Base-by-base conservation (phyloP, 495 filamentous ascomycete genomes). In the Sabuloglossum arenarium region DNA sequence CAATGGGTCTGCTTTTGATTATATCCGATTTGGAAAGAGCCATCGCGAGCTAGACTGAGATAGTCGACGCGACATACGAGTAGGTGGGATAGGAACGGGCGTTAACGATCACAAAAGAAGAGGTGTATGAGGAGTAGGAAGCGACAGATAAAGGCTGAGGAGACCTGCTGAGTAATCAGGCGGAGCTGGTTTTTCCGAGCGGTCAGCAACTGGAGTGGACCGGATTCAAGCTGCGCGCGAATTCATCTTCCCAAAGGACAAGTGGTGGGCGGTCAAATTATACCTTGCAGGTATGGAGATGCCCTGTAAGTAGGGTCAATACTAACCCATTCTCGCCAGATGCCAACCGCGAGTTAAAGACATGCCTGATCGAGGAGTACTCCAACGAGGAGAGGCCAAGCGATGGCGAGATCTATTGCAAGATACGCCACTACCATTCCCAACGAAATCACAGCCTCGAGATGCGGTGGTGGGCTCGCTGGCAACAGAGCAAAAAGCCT, bases 371-470 rank as follows among this genome's bases (percentile, higher is more conserved):
- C 24, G 62, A 71, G 31, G 63, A 71, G 56, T 72, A 70, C 56
- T 55, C 61, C 1, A 70, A 70, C 42, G 59, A 71, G 58, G 61
- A 62, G 49, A 47, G 56, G 34, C 66, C 61, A 4, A 62, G 24
- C n/a, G 63, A 70, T 55, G 61, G 68, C 14, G 65, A 72, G 39
- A 66, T 73, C 24, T 73, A 70, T 56, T 55, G 62, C 10, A 71
- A 72, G 59, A 63, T 70, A 28, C 64, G 65, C 2, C 58, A 70
- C 58, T 71, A 71, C 55, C 25, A 67, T 42, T 32, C 52, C 30
- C 55, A 54, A 58, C 12, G 24, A 21, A 54, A 58, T 59, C 34
- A 39, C 34, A 10, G 34, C 34, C 14, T 16, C 14, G 30, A 32
- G 30, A 39, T 39, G 34, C 34, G 34, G 53, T 54, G 56, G 47